Evolutionary conservation across 2,329 filamentous ascomycete genomes (phyloP).

Genomic region (Pseudogymnoascus sp.): DNA sequence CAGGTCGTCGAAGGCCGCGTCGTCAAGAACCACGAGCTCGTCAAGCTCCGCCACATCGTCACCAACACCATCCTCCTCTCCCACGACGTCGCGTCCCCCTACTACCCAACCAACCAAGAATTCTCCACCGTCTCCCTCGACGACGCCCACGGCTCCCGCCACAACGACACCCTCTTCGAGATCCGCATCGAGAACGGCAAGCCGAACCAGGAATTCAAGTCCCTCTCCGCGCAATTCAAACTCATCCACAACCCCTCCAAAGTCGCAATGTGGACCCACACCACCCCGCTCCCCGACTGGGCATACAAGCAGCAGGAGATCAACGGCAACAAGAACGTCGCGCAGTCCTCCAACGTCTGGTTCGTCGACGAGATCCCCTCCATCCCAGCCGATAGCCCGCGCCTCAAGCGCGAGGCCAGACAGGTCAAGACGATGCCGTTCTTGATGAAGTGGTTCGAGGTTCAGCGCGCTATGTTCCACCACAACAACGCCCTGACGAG

Average conservation of each 20-base stretch:
- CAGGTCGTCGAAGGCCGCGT: conserved; percentile 49
- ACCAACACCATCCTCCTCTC: conserved; percentile 83
- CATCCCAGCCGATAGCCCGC: conserved; percentile 56
- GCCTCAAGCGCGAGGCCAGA: conserved; percentile 66
- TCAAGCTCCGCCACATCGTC: conserved; percentile 77
- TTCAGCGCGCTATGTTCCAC: conserved; percentile 97
- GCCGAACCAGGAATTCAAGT: conserved; percentile 74
- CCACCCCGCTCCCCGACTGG: conserved; percentile 93
- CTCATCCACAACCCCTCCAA: conserved; percentile 89
- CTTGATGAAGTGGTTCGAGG: conserved; percentile 88
- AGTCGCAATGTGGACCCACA: conserved; percentile 98
- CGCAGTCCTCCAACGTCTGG: conserved; percentile 89
- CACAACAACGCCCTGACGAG: conserved; percentile 98
- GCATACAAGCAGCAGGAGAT: conserved; percentile 96
- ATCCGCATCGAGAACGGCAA: conserved; percentile 85
- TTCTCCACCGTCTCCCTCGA: conserved; percentile 76
- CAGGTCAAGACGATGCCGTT: conserved; percentile 81
- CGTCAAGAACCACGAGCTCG: conserved; percentile 75
- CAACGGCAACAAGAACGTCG: conserved; percentile 96
- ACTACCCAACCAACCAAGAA: conserved; percentile 95
- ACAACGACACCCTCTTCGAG: conserved; percentile 89
- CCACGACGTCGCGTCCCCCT: conserved; percentile 95
- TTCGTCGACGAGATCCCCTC: conserved; percentile 86
- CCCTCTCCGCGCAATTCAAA: conserved; percentile 88
- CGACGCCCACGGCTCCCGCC: conserved; percentile 63